These are phyloP conservation scores for Rosa hybrid DNA, from an alignment of 331 rosid species.

Conservation along the genomic window DNA sequence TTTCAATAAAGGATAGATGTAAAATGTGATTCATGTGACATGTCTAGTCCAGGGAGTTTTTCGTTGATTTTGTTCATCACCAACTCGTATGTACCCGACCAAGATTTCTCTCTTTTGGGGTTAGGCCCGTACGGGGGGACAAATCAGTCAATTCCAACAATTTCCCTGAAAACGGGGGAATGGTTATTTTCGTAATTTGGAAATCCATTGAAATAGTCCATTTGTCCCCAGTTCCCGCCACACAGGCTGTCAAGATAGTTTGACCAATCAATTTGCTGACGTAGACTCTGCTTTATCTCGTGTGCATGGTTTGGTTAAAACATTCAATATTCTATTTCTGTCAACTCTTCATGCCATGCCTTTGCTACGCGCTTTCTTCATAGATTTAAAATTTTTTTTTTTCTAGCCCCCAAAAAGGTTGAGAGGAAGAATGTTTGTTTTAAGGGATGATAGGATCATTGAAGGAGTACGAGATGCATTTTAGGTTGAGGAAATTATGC, in stretches of 20 bases:
- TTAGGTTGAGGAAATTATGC: too few relatives aligned
- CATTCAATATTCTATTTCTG: neutral
- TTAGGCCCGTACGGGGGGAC: neutral
- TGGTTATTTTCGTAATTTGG: neutral
- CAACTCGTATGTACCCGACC: neutral
- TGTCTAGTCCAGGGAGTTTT: neutral
- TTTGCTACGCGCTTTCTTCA: neutral
- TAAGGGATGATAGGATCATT: too few relatives aligned
- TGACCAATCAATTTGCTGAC: neutral
- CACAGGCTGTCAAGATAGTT: neutral
- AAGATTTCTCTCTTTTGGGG: neutral
- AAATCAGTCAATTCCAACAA: neutral
- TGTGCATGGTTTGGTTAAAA: neutral
- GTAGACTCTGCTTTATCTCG: neutral
- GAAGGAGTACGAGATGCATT: too few relatives aligned
- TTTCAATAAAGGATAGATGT: neutral
- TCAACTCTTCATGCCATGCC: neutral
- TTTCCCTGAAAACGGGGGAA: neutral
- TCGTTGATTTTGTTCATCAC: neutral
- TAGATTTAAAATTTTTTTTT: neutral
- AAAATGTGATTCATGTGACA: neutral
- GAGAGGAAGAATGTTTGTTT: neutral
- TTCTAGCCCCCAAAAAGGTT: neutral
- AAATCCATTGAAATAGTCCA: neutral
- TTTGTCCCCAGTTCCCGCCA: neutral